These are phyloP conservation scores for Myxozyma melibiosi DNA, from an alignment of 805 yeast species.

Conservation along the genomic window DNA sequence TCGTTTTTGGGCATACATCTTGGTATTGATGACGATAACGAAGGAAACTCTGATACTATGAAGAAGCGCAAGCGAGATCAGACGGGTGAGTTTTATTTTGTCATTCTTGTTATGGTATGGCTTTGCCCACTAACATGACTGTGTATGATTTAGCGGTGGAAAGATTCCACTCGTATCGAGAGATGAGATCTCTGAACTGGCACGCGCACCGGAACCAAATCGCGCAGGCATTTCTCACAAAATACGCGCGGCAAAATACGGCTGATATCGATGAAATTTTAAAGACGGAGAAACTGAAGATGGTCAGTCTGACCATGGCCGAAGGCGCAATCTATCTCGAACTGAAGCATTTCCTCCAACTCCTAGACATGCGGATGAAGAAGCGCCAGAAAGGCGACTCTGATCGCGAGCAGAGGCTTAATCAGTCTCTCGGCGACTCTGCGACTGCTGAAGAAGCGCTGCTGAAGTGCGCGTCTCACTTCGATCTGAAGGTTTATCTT, in stretches of 20 bases:
- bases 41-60: constrained; percentile 6
- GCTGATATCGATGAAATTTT: constrained; percentile 20
- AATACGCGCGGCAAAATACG: constrained; percentile 14
- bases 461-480: constrained; percentile 16
- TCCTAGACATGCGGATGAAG: constrained; percentile 9
- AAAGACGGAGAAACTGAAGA: neutral
- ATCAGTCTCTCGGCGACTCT: constrained; percentile 10
- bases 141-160: constrained; percentile 13
- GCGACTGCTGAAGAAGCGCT: constrained; percentile 15
- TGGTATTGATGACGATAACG: constrained; percentile 17
- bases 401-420: constrained; percentile 14
- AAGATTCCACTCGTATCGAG: constrained; percentile 18
- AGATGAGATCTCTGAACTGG: constrained; percentile 12
- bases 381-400: neutral
- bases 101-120: neutral
- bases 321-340: constrained; percentile 21
- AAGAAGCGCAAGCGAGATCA: constrained; percentile 14
- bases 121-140: neutral
- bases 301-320: constrained; percentile 7
- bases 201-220: constrained; percentile 14
- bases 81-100: neutral
- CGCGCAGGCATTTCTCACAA: constrained; percentile 11
- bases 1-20: constrained; percentile 13
- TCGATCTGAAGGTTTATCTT: neutral
- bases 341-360: constrained; percentile 12